Evolutionary conservation across 371 early-diverging fungal species (phyloP).

Genomic region (Syncephalastrum monosporum): DNA sequence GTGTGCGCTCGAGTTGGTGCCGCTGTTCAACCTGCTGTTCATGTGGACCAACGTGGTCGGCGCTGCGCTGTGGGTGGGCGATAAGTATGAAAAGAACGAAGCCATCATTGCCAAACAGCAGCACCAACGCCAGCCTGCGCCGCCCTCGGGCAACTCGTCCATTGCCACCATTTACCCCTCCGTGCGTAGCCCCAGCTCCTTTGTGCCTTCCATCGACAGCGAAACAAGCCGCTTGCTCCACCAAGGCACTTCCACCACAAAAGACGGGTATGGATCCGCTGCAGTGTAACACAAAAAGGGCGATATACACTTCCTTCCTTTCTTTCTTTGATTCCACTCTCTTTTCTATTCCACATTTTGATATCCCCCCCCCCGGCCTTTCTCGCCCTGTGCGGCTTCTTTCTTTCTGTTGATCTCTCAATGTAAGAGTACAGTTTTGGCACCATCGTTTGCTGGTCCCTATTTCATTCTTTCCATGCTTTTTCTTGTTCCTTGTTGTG

Average conservation of each 20-base stretch:
- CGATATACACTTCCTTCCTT: too few relatives aligned
- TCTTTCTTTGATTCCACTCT: too few relatives aligned
- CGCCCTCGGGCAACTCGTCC: conserved; percentile 15
- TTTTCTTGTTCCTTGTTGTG: too few relatives aligned
- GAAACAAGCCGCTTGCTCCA: conserved; percentile 17
- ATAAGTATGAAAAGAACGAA: conserved; percentile 55
- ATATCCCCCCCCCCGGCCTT: too few relatives aligned
- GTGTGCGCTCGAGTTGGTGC: conserved; percentile 63
- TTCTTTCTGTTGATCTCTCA: too few relatives aligned
- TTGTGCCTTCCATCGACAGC: conserved; percentile 19
- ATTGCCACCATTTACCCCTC: conserved; percentile 21
- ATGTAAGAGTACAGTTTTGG: too few relatives aligned
- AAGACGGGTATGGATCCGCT: conserved; percentile 22
- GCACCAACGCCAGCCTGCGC: conserved; percentile 9
- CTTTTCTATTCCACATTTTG: too few relatives aligned
- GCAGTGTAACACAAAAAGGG: conserved; percentile 1
- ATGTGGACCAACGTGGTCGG: conserved; percentile 80
- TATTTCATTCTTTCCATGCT: too few relatives aligned
- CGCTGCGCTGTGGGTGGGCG: conserved; percentile 73
- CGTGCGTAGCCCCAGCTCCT: conserved; percentile 14
- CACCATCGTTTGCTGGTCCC: too few relatives aligned
- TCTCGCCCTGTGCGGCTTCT: too few relatives aligned
- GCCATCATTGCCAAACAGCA: conserved; percentile 15
- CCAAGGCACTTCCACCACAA: conserved; percentile 2
- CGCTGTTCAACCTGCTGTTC: conserved; percentile 66